phyloP scores from a whole-genome alignment of 73 alveolate genomes.

The Halteria grandinella region DNA sequence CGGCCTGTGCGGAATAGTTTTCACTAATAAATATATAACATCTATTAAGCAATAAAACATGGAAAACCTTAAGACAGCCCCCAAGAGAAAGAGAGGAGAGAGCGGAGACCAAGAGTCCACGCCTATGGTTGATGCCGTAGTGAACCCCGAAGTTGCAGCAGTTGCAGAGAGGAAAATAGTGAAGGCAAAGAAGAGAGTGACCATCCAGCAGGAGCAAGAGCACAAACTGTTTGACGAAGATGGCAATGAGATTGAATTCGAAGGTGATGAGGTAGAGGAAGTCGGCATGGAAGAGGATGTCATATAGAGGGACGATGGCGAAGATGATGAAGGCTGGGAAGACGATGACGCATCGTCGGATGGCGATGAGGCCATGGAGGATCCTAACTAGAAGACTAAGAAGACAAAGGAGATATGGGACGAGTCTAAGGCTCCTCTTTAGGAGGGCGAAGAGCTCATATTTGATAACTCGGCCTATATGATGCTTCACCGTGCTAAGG shows the following conservation, averaged over 20 bases:
- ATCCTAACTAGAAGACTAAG: conserved; percentile 4
- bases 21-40: no score
- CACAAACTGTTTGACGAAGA: conserved; percentile 21
- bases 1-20: neutral
- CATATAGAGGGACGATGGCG: conserved; percentile 51
- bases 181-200: conserved; percentile 34
- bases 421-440: conserved; percentile 21
- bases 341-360: conserved; percentile 37
- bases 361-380: conserved; percentile 11
- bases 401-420: conserved; percentile 59
- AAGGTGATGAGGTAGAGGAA: conserved; percentile 71
- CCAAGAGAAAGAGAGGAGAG: conserved; percentile 13
- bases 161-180: conserved; percentile 24
- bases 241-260: conserved; percentile 63
- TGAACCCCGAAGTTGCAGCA: neutral
- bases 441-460: conserved; percentile 82
- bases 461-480: conserved; percentile 92
- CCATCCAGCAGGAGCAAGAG: neutral
- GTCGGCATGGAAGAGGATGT: conserved; percentile 70
- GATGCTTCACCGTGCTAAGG: conserved; percentile 92
- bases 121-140: conserved; percentile 1
- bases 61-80: no score
- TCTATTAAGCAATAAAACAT: no score
- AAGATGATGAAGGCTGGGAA: conserved; percentile 21
- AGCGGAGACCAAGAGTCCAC: neutral